Evolutionary conservation across 345 rosid genomes (phyloP).

Genomic region (Pistacia vera): DNA sequence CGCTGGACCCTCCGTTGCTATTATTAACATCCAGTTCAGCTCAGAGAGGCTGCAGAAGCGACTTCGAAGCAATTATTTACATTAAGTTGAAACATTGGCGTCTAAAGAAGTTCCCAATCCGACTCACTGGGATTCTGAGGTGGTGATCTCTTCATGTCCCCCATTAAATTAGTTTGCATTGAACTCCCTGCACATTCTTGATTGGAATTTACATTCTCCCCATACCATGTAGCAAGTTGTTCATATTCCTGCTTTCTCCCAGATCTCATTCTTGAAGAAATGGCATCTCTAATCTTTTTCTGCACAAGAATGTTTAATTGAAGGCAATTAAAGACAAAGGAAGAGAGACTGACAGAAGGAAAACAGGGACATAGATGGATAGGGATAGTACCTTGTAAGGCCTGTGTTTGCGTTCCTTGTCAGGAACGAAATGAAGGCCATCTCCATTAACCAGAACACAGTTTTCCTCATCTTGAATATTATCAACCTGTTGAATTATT

Average conservation of each 20-base stretch:
- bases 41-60: conserved; percentile 19
- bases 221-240: conserved; percentile 49
- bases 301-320: conserved; percentile 18
- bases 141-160: conserved; percentile 24
- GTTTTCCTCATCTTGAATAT: conserved; percentile 55
- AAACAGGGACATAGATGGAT: neutral
- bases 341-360: neutral
- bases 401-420: conserved; percentile 40
- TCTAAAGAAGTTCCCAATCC: conserved; percentile 84
- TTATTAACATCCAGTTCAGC: conserved; percentile 20
- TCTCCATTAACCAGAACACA: conserved; percentile 62
- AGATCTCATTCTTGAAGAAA: conserved; percentile 60
- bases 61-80: conserved; percentile 15
- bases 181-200: conserved; percentile 21
- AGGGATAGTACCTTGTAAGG: conserved; percentile 59
- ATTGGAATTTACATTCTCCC: conserved; percentile 24
- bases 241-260: conserved; percentile 65
- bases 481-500: conserved; percentile 31
- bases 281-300: conserved; percentile 61
- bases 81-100: conserved; percentile 4
- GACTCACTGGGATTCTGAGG: conserved; percentile 40
- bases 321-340: neutral
- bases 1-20: conserved; percentile 10
- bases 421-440: conserved; percentile 42
- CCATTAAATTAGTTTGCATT: conserved; percentile 27